Evolutionary conservation across 306 rosid species (phyloP).

Genomic region (Quillaja saponaria): DNA sequence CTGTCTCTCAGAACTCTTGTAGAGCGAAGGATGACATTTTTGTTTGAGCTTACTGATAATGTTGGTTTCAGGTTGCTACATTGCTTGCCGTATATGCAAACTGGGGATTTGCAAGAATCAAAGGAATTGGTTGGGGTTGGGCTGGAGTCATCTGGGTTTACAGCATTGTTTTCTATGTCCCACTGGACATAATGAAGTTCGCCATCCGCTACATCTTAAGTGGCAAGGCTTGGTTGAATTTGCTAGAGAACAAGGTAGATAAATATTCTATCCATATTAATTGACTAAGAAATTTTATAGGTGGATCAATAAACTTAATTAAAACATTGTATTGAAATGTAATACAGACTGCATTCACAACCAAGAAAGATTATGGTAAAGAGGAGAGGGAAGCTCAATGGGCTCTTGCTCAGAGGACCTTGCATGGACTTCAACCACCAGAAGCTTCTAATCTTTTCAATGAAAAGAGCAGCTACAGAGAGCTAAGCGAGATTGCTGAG

Average conservation of each 20-base stretch:
- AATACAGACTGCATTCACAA: slow-evolving; percentile 92
- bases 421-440: slow-evolving; percentile 96
- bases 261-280: slow-evolving; percentile 1
- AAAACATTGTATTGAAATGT: slow-evolving; percentile 26
- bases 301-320: slow-evolving; percentile 20
- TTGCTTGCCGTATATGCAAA: slow-evolving; percentile 83
- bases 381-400: slow-evolving; percentile 98
- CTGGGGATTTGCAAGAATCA: slow-evolving; percentile 86
- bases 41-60: slow-evolving; percentile 27
- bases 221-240: slow-evolving; percentile 94
- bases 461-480: slow-evolving; percentile 89
- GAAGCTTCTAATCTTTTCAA: slow-evolving; percentile 53
- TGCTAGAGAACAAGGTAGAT: slow-evolving; percentile 84
- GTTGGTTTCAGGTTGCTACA: slow-evolving; percentile 74
- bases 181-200: slow-evolving; percentile 77
- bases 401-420: slow-evolving; percentile 98
- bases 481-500: slow-evolving; percentile 95
- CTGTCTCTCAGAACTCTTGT: background rate
- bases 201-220: slow-evolving; percentile 87
- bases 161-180: slow-evolving; percentile 82
- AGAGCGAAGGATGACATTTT: slow-evolving; percentile 3
- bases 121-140: slow-evolving; percentile 98
- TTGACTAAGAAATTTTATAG: slow-evolving; percentile 1
- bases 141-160: slow-evolving; percentile 98
- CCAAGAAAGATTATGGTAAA: slow-evolving; percentile 96